Percentiles rank a stretch among this genome's conserved stretches.
phyloP scores from a whole-genome alignment of 148 eudicot genomes.

The Vaccinium darrowii region DNA sequence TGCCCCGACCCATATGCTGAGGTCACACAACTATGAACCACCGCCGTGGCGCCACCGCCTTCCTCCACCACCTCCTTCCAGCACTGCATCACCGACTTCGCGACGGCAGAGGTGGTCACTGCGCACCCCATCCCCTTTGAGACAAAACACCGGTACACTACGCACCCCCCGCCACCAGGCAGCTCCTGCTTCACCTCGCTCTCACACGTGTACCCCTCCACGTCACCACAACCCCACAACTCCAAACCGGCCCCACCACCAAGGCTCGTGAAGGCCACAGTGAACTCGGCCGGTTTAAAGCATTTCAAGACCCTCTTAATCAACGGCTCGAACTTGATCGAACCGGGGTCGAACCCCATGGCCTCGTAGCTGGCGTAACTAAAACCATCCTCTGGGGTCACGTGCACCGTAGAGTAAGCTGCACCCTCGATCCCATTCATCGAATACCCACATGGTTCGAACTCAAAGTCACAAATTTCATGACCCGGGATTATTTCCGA shows the following conservation, averaged over 20 bases:
- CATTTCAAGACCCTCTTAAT: constrained; percentile 40
- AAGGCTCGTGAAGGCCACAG: constrained; percentile 30
- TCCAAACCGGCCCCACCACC: not conserved
- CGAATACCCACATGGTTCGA: constrained; percentile 61
- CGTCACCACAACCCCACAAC: constrained; percentile 13
- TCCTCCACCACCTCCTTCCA: constrained; percentile 27
- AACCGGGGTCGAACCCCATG: constrained; percentile 39
- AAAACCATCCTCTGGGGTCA: constrained; percentile 57
- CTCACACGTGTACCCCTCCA: constrained; percentile 26
- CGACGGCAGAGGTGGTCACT: no score
- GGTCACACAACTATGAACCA: not conserved
- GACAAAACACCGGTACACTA: constrained; percentile 20
- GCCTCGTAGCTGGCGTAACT: constrained; percentile 67
- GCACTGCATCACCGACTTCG: constrained; percentile 13
- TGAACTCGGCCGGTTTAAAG: constrained; percentile 48
- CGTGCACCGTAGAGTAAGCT: constrained; percentile 52
- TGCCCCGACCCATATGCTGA: not conserved
- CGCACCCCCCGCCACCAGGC: constrained; percentile 18
- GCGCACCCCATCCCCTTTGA: not conserved
- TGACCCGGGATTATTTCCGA: constrained; percentile 40
- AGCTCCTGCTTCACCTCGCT: constrained; percentile 21
- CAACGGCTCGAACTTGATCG: constrained; percentile 20
- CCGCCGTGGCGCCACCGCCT: not conserved
- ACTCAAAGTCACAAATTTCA: constrained; percentile 49
- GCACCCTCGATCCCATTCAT: constrained; percentile 52